Base-by-base conservation (phyloP, 352 stramenopile species). In the Phytophthora sansomeana region DNA sequence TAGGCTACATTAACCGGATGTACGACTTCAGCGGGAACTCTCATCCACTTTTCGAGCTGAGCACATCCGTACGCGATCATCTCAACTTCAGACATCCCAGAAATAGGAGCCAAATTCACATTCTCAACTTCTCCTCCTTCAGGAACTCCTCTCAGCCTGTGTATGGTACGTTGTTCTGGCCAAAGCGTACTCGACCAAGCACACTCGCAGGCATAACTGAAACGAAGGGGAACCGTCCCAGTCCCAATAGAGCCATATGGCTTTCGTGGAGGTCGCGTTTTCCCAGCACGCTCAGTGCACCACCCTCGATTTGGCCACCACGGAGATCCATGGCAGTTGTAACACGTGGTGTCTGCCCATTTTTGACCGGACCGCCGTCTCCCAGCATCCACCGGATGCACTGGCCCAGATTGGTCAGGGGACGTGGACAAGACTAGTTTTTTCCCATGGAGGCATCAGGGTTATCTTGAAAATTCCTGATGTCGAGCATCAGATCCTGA, bases 281-380 rank as follows among this genome's bases (percentile, higher is more conserved):
- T 35, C 43, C 43, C n/a, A 24, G 6, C 26, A 51, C 1, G 6
- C 14, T 16, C 21, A 51, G 6, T 14, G 24, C 26, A 35, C 43
- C 43, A 36, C 43, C 43, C 43, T 50, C 43, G 43, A 33, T 21
- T 51, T 51, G 44, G 44, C 44, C 24, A 51, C 44, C 24, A 16
- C 8, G n/a, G n/a, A n/a, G n/a, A n/a, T n/a, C 13, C 6, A 17
- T 16, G 24, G 44, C 26, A 51, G 44, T 51, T 51, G 44, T n/a
- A n/a, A n/a, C n/a, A n/a, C n/a, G n/a, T n/a, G n/a, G n/a, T n/a
- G n/a, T n/a, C n/a, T n/a, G n/a, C n/a, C n/a, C n/a, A n/a, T n/a
- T n/a, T n/a, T n/a, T n/a, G n/a, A n/a, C n/a, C n/a, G n/a, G n/a
- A n/a, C n/a, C n/a, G n/a, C n/a, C n/a, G n/a, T n/a, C n/a, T n/a